Evolutionary conservation across 192 early-diverging fungal genomes (phyloP), one percentile per base, ranked within the genome.

Genomic region (Umbelopsis sp.): DNA sequence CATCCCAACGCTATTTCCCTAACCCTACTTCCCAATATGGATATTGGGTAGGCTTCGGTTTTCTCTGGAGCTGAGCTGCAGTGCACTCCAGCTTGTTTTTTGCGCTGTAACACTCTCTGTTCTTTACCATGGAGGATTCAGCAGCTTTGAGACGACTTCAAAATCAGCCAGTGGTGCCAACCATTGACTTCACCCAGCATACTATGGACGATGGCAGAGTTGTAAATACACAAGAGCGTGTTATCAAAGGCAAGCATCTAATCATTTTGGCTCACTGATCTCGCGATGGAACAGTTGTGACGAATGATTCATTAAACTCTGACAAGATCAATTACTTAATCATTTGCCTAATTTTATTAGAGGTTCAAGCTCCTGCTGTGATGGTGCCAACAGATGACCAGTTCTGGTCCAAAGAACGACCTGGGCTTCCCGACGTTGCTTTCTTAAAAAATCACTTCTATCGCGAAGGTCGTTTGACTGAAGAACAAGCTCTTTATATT

Each of bases 361-460:
- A 86, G 43, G 84, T 86, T 26, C 85, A 86, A 70, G 86, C 83
- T 38, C 85, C 85, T 45, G 83, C 84, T 56, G 81, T 83, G 29
- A 50, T 71, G 12, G 50, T 81, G 43, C 83, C 85, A 8, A 84
- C 83, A 6, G 72, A 86, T 41, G 85, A 86, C 9, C 71, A 84
- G 47, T 87, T 87, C 51, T 87, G 79, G 71, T 83, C 80, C 20
- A 84, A 83, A 73, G 85, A 86, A 65, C 74, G 83, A 50, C 84
- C 83, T 31, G 82, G 78, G 11, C 90, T 91, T 73, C 95, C 95
- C 4, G 90, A 95, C 76, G 84, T 91, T 43, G 89, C 84, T 9
- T 94, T 95, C 76, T 80, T 98, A 53, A 96, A 95, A 74, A 85
- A 91, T 75, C 96, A 97, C 78, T 98, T 98, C 82, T 90, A 93